phyloP scores from a whole-genome alignment of 164 flowering plant genomes.

The Chimonanthus praecox region DNA sequence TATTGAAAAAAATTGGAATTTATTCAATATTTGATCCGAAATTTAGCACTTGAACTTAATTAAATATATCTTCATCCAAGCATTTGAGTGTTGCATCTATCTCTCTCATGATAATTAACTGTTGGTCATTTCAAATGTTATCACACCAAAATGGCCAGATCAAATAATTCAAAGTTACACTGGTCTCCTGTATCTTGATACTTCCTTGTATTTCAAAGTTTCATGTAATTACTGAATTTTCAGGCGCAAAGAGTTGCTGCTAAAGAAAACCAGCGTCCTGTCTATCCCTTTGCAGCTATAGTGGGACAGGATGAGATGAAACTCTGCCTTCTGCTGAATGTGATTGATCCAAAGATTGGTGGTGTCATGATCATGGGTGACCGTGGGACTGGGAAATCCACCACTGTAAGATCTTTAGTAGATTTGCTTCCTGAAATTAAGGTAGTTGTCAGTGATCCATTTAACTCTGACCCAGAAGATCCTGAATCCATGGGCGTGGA shows the following conservation, averaged over 20 bases:
- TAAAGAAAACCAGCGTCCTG: conserved; percentile 82
- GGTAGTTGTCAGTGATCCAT: conserved; percentile 83
- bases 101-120: too few relatives aligned
- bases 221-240: conserved; percentile 9
- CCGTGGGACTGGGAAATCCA: conserved; percentile 94
- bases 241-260: conserved; percentile 53
- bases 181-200: too few relatives aligned
- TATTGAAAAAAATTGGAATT: too few relatives aligned
- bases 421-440: conserved; percentile 86
- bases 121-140: too few relatives aligned
- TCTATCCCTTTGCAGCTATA: conserved; percentile 90
- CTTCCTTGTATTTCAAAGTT: too few relatives aligned
- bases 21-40: too few relatives aligned
- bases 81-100: too few relatives aligned
- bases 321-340: conserved; percentile 83
- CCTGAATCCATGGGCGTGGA: conserved; percentile 85
- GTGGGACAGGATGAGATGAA: conserved; percentile 99
- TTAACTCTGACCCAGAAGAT: conserved; percentile 91
- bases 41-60: too few relatives aligned
- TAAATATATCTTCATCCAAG: too few relatives aligned
- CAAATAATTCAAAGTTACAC: too few relatives aligned
- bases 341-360: conserved; percentile 96
- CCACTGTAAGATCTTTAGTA: conserved; percentile 85
- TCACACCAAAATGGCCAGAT: too few relatives aligned
- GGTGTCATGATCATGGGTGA: conserved; percentile 99